phyloP scores from a whole-genome alignment of 2,329 filamentous ascomycete genomes.

The Aureobasidium sp. region DNA sequence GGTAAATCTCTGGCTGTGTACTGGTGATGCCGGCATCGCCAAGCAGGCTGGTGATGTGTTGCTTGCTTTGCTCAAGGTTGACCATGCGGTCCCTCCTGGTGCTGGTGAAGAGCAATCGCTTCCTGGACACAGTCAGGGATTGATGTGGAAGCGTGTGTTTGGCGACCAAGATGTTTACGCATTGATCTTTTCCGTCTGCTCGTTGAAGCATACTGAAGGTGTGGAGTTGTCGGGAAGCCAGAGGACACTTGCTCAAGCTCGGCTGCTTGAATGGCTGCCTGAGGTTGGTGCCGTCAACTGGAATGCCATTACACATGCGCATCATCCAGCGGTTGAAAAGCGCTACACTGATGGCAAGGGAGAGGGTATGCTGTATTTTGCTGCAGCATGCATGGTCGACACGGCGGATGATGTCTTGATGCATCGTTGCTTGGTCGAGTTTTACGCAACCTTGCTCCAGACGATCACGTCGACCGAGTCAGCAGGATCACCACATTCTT shows the following conservation, averaged over 20 bases:
- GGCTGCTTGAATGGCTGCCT: conserved; percentile 50
- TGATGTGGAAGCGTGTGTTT: conserved; percentile 55
- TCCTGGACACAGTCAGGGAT: conserved; percentile 34
- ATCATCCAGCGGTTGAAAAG: conserved; percentile 44
- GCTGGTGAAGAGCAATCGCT: conserved; percentile 22
- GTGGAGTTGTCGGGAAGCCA: conserved; percentile 39
- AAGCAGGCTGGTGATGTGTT: conserved; percentile 46
- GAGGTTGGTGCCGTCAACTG: conserved; percentile 47
- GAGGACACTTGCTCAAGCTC: conserved; percentile 51
- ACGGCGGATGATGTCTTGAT: conserved; percentile 48
- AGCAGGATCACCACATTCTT: conserved; percentile 16
- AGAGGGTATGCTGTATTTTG: conserved; percentile 46
- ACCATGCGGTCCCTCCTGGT: conserved; percentile 30
- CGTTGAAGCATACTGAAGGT: conserved; percentile 30
- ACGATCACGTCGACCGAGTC: conserved; percentile 26
- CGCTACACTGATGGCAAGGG: conserved; percentile 27
- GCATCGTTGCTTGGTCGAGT: conserved; percentile 51
- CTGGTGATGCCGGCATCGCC: conserved; percentile 46
- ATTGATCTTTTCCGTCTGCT: conserved; percentile 48
- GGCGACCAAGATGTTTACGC: conserved; percentile 50
- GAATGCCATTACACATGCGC: conserved; percentile 42
- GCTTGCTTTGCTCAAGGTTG: conserved; percentile 43
- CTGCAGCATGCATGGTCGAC: conserved; percentile 47
- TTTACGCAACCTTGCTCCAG: conserved; percentile 46
- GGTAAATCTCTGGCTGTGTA: conserved; percentile 51